Base-by-base conservation (phyloP, 2,329 filamentous ascomycete species). In the Paradendryphiella salina region DNA sequence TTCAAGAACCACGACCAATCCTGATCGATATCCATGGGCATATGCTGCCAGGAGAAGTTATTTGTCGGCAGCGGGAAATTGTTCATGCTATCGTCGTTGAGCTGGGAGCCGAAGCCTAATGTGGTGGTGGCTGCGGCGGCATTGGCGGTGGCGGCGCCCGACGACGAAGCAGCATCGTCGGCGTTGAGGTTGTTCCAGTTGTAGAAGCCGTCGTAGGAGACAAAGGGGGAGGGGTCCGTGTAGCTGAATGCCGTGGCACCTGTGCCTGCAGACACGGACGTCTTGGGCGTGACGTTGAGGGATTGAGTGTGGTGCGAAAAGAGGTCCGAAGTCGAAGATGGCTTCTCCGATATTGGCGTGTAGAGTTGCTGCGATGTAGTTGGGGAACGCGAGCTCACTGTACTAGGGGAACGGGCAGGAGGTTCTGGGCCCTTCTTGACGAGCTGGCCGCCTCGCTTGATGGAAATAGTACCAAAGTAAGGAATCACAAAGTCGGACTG, bases 1-100 rank as follows among this genome's bases (percentile, higher is more conserved):
- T 71, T 72, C 50, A 73, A 50, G 32, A 74, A 74, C 70, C 72
- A 75, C 29, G 63, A 69, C 73, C 73, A 75, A 45, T 75, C 73
- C 61, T 74, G 72, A 39, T 74, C 72, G 38, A 73, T 73, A 26
- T 73, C 71, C 70, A 73, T 73, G 29, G 69, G 69, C 63, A 73
- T 69, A 31, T 72, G 72, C 54, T 73, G 71, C 72, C 71, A 73
- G 2, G 50, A 59, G 50, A 73, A 72, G 52, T 68, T 71, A 35
- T 70, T 72, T 8, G 66, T 71, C 20, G 69, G 66, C 4, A 69
- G 58, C 7, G 63, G 63, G 55, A 67, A 71, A 31, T 65, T 67
- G 32, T 47, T 63, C 63, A 70, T 65, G 26, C 47, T 52, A 32
- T 69, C 69, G 49, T 70, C 68, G 42, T 66, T 67, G 50, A 71